Evolutionary conservation across 371 early-diverging fungal species (phyloP), one percentile per base, ranked within the genome.

Genomic region (Umbelopsis sp.): DNA sequence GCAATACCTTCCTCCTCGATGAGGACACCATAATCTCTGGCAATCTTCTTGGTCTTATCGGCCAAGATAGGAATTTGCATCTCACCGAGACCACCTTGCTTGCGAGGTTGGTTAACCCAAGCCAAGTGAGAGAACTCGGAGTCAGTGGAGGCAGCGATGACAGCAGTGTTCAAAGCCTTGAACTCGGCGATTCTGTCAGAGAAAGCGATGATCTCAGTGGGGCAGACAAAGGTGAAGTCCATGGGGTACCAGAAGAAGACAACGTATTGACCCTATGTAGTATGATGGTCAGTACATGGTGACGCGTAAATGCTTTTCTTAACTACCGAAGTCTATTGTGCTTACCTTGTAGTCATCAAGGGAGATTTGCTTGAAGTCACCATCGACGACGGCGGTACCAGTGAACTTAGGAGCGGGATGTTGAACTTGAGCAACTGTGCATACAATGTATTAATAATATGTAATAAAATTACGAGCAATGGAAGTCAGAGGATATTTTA

Each of bases 161-260:
- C 84, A 65, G 71, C 86, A 48, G 88, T 76, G 76, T 86, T 81
- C 64, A 88, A 75, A 70, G 85, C 83, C 48, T 81, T 69, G 89
- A 99, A 99, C 70, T 97, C 91, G 57, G 88, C 87, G 69, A 88
- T 79, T 70, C 87, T 85, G 76, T 98, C 95, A 75, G 89, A 89
- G 89, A 96, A 96, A 48, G 94, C 95, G 63, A 92, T 82, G 78
- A 95, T 84, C 84, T 97, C 97, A 70, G 96, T 96, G 66, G 97
- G 97, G 84, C 96, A 96, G 65, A 94, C 95, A 73, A 94, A 92
- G 70, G 90, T 89, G 70, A 81, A 81, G 70, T 84, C 81, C 69
- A 79, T 79, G 70, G 84, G 84, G 68, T 84, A 84, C 72, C 79
- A 83, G 74, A 83, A 75, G 74, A 44, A 63, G 24, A 46, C 46